Conservation (phyloP, 2,329 filamentous ascomycete genomes). For the Alternaria alternata region DNA sequence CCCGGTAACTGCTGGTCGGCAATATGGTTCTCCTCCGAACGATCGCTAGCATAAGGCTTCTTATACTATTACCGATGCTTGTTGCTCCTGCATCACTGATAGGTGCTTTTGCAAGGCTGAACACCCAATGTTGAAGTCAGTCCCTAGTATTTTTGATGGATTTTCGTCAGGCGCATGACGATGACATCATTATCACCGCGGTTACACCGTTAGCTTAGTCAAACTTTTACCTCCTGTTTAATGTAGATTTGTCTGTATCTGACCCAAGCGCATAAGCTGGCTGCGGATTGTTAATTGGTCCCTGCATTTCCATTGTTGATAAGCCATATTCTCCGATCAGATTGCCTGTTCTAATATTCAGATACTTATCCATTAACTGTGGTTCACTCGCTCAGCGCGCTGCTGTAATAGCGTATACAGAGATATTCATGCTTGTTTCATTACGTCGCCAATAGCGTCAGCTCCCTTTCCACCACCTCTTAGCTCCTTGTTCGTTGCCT, state of each 20-base stretch:
- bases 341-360: too few species aligned
- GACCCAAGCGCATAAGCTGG: too few species aligned
- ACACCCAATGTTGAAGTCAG: not conserved
- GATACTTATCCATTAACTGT: too few species aligned
- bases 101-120: not conserved
- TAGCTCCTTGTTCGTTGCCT: slow-evolving; percentile 44
- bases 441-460: not conserved
- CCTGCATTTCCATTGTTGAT: too few species aligned
- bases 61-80: not conserved
- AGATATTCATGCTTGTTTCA: slow-evolving; percentile 2
- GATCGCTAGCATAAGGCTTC: not conserved
- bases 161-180: not conserved
- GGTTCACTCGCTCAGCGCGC: too few species aligned
- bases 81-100: not conserved
- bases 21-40: not conserved
- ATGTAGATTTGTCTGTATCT: not conserved
- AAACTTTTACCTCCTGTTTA: not conserved
- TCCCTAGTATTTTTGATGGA: not conserved
- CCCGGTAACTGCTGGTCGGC: not conserved
- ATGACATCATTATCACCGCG: not conserved
- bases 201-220: not conserved
- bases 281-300: too few species aligned
- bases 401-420: too few species aligned
- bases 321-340: too few species aligned
- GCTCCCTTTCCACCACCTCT: slow-evolving; percentile 25